Percentiles rank a stretch among this genome's conserved stretches.
Evolutionary conservation across 495 filamentous ascomycete genomes (phyloP).

Genomic region (Astrothelium subdiscretum): DNA sequence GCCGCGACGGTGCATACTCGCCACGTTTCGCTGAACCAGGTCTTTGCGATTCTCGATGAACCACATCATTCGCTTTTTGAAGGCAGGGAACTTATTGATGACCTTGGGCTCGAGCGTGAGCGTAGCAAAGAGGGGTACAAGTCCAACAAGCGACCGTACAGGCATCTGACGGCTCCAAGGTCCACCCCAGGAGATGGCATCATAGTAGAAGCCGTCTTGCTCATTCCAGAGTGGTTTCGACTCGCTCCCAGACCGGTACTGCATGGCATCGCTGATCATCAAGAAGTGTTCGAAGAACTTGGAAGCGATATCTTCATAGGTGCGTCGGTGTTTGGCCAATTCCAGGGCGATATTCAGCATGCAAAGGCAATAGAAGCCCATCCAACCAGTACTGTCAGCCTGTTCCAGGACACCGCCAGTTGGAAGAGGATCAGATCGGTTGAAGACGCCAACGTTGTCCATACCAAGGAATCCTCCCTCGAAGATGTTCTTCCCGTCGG

Average conservation of each 20-base stretch:
- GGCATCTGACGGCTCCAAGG: conserved; percentile 88
- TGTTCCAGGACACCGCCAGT: conserved; percentile 90
- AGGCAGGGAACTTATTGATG: conserved; percentile 82
- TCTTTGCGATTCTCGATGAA: conserved; percentile 79
- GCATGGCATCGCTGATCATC: conserved; percentile 96
- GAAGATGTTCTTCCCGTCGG: conserved; percentile 88
- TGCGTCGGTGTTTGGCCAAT: conserved; percentile 88
- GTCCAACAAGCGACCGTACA: conserved; percentile 78
- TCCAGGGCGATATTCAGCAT: conserved; percentile 97
- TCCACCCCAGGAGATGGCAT: conserved; percentile 90
- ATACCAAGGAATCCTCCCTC: conserved; percentile 94
- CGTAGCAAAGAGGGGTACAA: conserved; percentile 88
- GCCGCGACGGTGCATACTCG: conserved; percentile 75
- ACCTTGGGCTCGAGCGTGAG: conserved; percentile 86
- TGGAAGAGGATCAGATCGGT: conserved; percentile 90
- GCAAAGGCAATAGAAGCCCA: conserved; percentile 89
- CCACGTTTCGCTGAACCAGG: conserved; percentile 82
- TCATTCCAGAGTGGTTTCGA: conserved; percentile 90
- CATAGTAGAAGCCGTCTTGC: conserved; percentile 92
- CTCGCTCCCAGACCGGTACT: conserved; percentile 65
- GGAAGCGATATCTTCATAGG: conserved; percentile 93
- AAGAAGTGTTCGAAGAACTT: conserved; percentile 99
- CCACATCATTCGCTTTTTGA: conserved; percentile 88
- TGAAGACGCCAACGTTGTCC: conserved; percentile 95
- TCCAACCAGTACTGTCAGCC: conserved; percentile 96